Evolutionary conservation across 139 green algal species (phyloP), one percentile per base, ranked within the genome.

Genomic region (Picochlorum costavermella): DNA sequence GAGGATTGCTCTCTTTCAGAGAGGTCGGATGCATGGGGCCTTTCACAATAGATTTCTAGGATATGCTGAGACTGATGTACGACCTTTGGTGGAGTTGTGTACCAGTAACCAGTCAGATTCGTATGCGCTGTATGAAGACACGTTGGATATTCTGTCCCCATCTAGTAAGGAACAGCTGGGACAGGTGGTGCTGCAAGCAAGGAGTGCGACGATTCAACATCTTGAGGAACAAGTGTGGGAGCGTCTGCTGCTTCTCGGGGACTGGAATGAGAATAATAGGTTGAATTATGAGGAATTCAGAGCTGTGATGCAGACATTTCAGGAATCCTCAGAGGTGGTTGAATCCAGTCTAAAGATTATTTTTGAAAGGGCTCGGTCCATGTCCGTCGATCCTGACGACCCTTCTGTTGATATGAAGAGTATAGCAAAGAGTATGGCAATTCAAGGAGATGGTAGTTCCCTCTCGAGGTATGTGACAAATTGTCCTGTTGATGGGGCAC

Each of bases 181-280:
- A 1, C 65, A 73, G 17, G 36, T 56, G 13, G 50, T 81, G 29
- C 37, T 65, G 3, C 50, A 76, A 1, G 55, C 23, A 11, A 53
- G 3, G 46, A 28, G 17, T 31, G 60, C 66, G 29, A 62, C 14
- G 14, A 62, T 71, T 5, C 29, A 59, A 3, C 37, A 49, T 30
- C 37, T 81, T 13, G 75, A 80, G 40, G 44, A 59, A 74, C 75
- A 80, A 56, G 46, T 81, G n/a, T 81, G 75, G 75, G 46, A 57
- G 6, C 58, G 63, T 17, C 48, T 81, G 48, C 67, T 81, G 37
- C 20, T 50, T 28, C 48, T 81, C 6, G 71, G 67, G 4, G 75
- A 81, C 40, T 40, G 76, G 4, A 55, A 77, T 51, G 71, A 63
- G 10, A 61, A 81, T 11, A 60, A 67, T 25, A 29, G 10, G 20